Base-by-base conservation (phyloP, 2,329 filamentous ascomycete genomes). In the Metarhizium album region DNA sequence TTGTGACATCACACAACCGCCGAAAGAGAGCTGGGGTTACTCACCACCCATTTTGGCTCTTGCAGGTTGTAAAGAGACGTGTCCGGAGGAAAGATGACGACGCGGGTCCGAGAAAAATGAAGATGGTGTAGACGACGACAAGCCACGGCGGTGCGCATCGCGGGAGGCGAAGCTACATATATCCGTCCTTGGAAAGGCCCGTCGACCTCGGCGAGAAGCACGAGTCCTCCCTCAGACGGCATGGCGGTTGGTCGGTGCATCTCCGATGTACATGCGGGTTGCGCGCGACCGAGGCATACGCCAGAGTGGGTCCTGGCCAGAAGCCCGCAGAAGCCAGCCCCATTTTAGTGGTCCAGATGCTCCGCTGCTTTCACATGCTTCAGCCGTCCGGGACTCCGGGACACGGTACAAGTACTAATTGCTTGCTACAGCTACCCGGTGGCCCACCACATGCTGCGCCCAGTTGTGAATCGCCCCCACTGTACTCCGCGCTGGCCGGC, bases 21-120 rank as follows among this genome's bases (percentile, higher is more conserved):
- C 5, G n/a, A 5, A n/a, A 7, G 37, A 20, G 11, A 18, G 8
- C 16, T 16, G 16, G 8, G 22, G 3, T 22, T 22, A 65, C 67
- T 56, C 59, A 69, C 67, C 67, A 58, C 67, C 67, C 67, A 69
- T 69, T 54, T 57, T 67, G 58, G 56, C 49, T 47, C 23, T 48
- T 29, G 24, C 37, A 35, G 29, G 31, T 31, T 37, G 45, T 20
- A n/a, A 40, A 27, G 13, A n/a, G n/a, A 31, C 42, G 43, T 11
- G 13, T 37, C 31, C 13, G 48, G 22, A 24, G 22, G 20, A 20
- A 38, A 27, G 16, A 40, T 23, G 20, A 29, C 20, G 18, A 7
- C 24, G 18, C 11, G 3, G 7, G 11, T 23, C 20, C 20, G 48
- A 23, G 27, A 45, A n/a, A 35, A n/a, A 16, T 31, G 22, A 9